Conservation (phyloP, 163 green algal species). For the Volvox carteri region DNA sequence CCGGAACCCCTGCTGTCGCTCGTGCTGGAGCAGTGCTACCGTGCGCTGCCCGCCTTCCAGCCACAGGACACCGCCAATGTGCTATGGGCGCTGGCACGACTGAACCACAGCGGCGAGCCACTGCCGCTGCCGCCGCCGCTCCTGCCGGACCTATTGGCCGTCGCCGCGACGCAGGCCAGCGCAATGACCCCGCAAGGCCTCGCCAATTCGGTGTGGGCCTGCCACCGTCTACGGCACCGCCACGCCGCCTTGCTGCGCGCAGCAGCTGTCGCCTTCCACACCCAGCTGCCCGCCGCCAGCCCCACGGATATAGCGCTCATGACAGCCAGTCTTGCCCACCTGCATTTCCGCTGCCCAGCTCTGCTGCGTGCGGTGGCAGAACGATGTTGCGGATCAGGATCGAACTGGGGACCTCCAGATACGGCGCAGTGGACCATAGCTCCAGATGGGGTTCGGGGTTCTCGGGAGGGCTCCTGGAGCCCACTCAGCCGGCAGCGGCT, state of each 20-base stretch:
- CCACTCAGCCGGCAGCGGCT: neutral
- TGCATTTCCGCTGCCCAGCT: neutral
- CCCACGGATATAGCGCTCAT: constrained; percentile 22
- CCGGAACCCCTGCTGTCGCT: constrained; percentile 8
- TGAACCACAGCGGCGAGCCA: neutral
- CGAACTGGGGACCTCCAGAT: neutral
- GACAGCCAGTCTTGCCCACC: neutral
- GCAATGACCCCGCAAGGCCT: constrained; percentile 17
- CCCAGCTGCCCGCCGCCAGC: neutral
- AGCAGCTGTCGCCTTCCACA: neutral
- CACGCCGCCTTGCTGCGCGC: constrained; percentile 20
- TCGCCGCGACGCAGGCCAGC: neutral
- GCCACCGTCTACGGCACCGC: neutral
- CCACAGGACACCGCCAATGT: constrained; percentile 18
- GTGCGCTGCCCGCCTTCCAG: neutral
- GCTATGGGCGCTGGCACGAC: constrained; percentile 20
- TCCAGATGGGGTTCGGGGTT: neutral
- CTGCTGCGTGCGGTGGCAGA: constrained; percentile 28
- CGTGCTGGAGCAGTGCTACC: neutral
- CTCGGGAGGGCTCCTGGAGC: too few species aligned
- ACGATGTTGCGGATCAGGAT: neutral
- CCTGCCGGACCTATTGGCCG: neutral
- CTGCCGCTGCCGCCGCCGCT: neutral
- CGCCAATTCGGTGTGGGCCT: constrained; percentile 35
- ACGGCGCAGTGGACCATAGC: neutral